A percentile compares a stretch with the other conserved stretches of the same genome.
These are phyloP conservation scores for Durotheca rogersii DNA, from an alignment of 495 filamentous ascomycete species.

Conservation along the genomic window DNA sequence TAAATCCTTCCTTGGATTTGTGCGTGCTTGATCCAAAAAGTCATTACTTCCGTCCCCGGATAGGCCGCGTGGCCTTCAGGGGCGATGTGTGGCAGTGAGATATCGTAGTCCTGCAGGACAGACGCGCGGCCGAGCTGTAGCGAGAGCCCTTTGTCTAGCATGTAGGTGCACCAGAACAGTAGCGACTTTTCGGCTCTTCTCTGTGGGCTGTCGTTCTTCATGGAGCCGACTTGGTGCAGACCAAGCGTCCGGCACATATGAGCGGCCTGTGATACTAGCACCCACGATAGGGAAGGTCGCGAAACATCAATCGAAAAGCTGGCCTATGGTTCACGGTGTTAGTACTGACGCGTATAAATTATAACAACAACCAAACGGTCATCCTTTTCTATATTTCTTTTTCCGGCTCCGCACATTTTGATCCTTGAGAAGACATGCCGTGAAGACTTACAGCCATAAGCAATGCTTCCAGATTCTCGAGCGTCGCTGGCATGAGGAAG, in stretches of 20 bases:
- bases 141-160: constrained; percentile 60
- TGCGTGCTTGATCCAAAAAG: constrained; percentile 54
- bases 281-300: constrained; percentile 64
- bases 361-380: too few relatives aligned
- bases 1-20: constrained; percentile 60
- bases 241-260: constrained; percentile 64
- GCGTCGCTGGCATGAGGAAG: constrained; percentile 57
- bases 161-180: constrained; percentile 66
- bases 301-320: constrained; percentile 62
- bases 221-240: constrained; percentile 58
- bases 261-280: constrained; percentile 57
- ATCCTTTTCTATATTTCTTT: background rate
- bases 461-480: constrained; percentile 61
- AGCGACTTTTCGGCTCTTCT: constrained; percentile 43
- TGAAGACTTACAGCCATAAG: constrained; percentile 55
- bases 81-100: constrained; percentile 52
- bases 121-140: constrained; percentile 65
- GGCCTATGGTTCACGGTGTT: constrained; percentile 24
- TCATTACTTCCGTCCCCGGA: constrained; percentile 40
- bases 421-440: background rate
- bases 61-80: constrained; percentile 35
- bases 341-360: background rate
- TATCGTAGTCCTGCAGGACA: constrained; percentile 64
- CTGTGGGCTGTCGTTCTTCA: constrained; percentile 46
- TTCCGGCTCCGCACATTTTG: background rate